phyloP scores from a whole-genome alignment of 2,329 filamentous ascomycete genomes.

The Cryphonectria carpinicola region DNA sequence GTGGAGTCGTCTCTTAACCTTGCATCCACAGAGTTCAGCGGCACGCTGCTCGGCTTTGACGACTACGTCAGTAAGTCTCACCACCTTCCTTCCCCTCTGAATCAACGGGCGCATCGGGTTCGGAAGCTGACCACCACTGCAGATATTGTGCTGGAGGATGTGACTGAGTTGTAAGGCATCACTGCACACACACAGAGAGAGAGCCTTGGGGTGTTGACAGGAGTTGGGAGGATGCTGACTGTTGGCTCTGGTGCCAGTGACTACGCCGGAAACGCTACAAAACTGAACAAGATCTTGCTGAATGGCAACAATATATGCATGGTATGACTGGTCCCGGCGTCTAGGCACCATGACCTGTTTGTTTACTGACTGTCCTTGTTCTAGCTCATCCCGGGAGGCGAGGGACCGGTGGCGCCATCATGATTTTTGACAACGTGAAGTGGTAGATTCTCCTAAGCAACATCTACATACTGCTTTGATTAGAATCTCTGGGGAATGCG shows the following conservation, averaged over 20 bases:
- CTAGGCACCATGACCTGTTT: background rate
- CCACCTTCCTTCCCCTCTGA: background rate
- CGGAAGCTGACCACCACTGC: slow-evolving; percentile 22
- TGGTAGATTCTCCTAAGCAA: background rate
- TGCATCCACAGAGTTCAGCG: slow-evolving; percentile 78
- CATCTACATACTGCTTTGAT: too few species aligned
- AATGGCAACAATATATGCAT: slow-evolving; percentile 99
- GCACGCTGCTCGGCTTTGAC: slow-evolving; percentile 92
- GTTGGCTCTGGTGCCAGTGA: slow-evolving; percentile 62
- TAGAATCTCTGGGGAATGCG: background rate
- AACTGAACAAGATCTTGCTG: slow-evolving; percentile 90
- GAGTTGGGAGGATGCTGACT: background rate
- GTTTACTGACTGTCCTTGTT: slow-evolving; percentile 24
- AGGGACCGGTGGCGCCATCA: slow-evolving; percentile 60
- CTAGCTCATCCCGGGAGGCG: slow-evolving; percentile 78
- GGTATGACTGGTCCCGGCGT: slow-evolving; percentile 59
- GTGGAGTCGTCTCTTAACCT: background rate
- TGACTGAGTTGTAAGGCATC: slow-evolving; percentile 83
- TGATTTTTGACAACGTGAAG: slow-evolving; percentile 10
- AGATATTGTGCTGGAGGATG: slow-evolving; percentile 99
- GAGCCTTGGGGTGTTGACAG: background rate
- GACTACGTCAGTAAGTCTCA: slow-evolving; percentile 95
- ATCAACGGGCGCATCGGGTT: background rate
- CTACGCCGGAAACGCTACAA: slow-evolving; percentile 84
- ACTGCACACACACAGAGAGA: background rate